Conservation (phyloP, 2,329 filamentous ascomycete species). For the Aspergillus sp. region DNA sequence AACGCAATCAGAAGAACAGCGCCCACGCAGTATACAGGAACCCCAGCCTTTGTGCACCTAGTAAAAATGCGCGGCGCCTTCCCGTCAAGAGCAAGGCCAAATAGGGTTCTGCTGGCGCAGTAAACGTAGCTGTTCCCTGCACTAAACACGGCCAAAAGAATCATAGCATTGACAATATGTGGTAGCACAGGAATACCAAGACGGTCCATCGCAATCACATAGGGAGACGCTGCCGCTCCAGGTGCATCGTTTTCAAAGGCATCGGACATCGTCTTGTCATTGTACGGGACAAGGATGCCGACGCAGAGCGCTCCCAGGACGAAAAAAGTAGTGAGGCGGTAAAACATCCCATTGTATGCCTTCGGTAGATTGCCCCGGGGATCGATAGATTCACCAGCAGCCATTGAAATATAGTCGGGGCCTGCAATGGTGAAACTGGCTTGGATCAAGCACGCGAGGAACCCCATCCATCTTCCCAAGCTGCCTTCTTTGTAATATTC, state of each 20-base stretch:
- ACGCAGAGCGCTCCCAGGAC: constrained; percentile 71
- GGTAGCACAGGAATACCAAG: constrained; percentile 64
- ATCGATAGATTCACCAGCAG: constrained; percentile 70
- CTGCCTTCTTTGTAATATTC: constrained; percentile 63
- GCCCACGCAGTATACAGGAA: constrained; percentile 72
- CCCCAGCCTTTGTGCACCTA: constrained; percentile 62
- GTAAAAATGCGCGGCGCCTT: constrained; percentile 68
- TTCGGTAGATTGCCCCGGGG: constrained; percentile 68
- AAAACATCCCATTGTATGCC: constrained; percentile 78
- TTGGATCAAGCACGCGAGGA: constrained; percentile 71
- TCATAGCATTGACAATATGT: constrained; percentile 71
- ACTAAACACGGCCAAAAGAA: constrained; percentile 67
- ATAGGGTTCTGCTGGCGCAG: constrained; percentile 67
- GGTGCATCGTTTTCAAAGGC: constrained; percentile 61
- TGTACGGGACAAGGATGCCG: constrained; percentile 69
- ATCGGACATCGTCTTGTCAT: constrained; percentile 60
- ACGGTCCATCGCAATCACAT: constrained; percentile 67
- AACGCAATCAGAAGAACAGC: constrained; percentile 67
- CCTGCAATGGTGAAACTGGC: constrained; percentile 69
- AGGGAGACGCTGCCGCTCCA: constrained; percentile 70
- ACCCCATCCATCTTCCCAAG: constrained; percentile 73
- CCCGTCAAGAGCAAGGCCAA: constrained; percentile 67
- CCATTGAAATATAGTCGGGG: constrained; percentile 65
- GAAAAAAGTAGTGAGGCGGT: constrained; percentile 73
- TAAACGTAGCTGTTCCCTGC: constrained; percentile 70